phyloP scores from a whole-genome alignment of 2,329 filamentous ascomycete species.

The Hirsutella thompsonii region DNA sequence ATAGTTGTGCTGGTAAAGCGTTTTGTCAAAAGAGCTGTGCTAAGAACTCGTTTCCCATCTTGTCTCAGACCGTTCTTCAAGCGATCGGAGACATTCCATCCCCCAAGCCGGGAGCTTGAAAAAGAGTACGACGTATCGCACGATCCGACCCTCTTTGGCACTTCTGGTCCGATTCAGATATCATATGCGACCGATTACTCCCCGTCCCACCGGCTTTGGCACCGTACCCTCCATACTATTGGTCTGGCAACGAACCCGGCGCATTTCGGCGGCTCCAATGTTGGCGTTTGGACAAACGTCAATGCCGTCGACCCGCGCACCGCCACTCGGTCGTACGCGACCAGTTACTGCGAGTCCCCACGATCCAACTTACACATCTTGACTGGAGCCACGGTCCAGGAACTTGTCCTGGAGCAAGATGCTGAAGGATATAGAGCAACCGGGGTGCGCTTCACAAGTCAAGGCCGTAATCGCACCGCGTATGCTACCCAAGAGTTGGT shows the following conservation, averaged over 20 bases:
- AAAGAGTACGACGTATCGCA: slow-evolving; percentile 23
- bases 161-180: slow-evolving; percentile 32
- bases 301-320: slow-evolving; percentile 33
- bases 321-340: slow-evolving; percentile 33
- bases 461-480: slow-evolving; percentile 22
- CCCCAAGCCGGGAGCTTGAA: slow-evolving; percentile 19
- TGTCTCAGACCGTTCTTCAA: slow-evolving; percentile 33
- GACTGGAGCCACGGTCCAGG: slow-evolving; percentile 15
- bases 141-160: slow-evolving; percentile 26
- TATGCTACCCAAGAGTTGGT: slow-evolving; percentile 38
- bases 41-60: background rate
- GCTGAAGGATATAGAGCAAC: slow-evolving; percentile 12
- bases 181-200: slow-evolving; percentile 29
- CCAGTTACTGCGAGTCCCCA: slow-evolving; percentile 27
- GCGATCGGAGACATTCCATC: slow-evolving; percentile 33
- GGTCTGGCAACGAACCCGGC: slow-evolving; percentile 26
- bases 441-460: slow-evolving; percentile 20
- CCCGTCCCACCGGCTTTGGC: slow-evolving; percentile 30
- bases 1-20: too few species aligned
- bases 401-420: slow-evolving; percentile 13
- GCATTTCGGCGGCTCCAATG: slow-evolving; percentile 33
- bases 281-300: slow-evolving; percentile 36
- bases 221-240: slow-evolving; percentile 30
- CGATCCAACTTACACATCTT: slow-evolving; percentile 27
- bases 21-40: background rate